phyloP scores from a whole-genome alignment of 768 basidiomycete species.

The Mycena filopes region DNA sequence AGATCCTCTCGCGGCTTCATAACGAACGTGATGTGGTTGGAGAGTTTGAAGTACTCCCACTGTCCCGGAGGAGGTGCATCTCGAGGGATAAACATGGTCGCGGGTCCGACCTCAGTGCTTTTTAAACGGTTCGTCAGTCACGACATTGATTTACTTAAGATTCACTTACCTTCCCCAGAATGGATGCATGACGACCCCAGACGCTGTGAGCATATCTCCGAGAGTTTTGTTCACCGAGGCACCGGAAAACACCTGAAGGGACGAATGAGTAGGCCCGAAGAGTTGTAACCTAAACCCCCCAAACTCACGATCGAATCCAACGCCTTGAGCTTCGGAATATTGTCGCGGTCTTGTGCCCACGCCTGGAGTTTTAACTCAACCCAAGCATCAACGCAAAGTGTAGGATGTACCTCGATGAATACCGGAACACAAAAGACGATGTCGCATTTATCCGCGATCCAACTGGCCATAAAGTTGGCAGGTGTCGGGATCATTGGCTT shows the following conservation, averaged over 20 bases:
- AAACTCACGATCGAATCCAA: slow-evolving; percentile 16
- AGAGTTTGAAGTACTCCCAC: slow-evolving; percentile 22
- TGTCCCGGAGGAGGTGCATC: slow-evolving; percentile 1
- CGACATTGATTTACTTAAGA: neutral
- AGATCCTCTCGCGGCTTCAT: slow-evolving; percentile 19
- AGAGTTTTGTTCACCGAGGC: slow-evolving; percentile 15
- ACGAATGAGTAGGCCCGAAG: no score
- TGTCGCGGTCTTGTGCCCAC: slow-evolving; percentile 10
- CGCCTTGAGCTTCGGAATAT: slow-evolving; percentile 15
- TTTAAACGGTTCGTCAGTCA: neutral
- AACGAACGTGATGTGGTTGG: slow-evolving; percentile 11
- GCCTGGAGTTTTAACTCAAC: neutral
- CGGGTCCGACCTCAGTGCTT: slow-evolving; percentile 16
- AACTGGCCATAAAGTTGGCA: slow-evolving; percentile 14
- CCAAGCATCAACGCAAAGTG: neutral
- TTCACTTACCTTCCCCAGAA: slow-evolving; percentile 19
- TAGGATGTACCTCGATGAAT: slow-evolving; percentile 7
- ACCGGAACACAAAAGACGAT: slow-evolving; percentile 18
- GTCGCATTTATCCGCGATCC: slow-evolving; percentile 15
- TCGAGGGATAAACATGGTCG: slow-evolving; percentile 18
- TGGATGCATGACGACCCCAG: slow-evolving; percentile 16
- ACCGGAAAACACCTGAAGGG: slow-evolving; percentile 9
- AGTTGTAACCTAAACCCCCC: no score
- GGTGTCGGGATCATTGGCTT: slow-evolving; percentile 9
- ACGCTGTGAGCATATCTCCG: slow-evolving; percentile 11